These are phyloP conservation scores for Venturiaceae sp. DNA, from an alignment of 2,329 filamentous ascomycete species.

Conservation along the genomic window DNA sequence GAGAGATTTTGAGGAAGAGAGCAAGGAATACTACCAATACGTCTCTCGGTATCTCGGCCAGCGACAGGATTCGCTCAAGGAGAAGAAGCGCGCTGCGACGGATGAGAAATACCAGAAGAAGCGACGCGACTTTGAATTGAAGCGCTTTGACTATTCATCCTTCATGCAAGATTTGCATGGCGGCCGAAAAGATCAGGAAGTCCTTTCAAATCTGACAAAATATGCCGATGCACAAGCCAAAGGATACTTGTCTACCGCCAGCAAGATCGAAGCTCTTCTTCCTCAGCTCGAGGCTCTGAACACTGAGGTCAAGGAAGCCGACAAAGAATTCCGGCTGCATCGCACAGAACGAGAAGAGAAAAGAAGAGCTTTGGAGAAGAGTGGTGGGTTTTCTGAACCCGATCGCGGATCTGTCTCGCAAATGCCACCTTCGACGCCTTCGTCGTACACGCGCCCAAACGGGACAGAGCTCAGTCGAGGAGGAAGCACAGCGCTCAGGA, in stretches of 20 bases:
- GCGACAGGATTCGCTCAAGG: constrained; percentile 87
- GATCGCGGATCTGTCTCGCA: neutral
- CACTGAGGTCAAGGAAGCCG: constrained; percentile 80
- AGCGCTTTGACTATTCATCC: constrained; percentile 96
- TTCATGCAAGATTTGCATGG: constrained; percentile 99
- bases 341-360: constrained; percentile 94
- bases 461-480: neutral
- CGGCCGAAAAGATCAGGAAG: constrained; percentile 95
- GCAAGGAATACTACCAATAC: constrained; percentile 96
- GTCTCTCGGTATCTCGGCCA: constrained; percentile 94
- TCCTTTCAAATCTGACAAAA: constrained; percentile 85
- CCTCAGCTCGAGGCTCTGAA: constrained; percentile 85
- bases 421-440: constrained; percentile 1
- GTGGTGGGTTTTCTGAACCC: constrained; percentile 23
- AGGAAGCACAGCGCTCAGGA: neutral
- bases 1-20: constrained; percentile 97
- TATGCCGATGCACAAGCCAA: constrained; percentile 87
- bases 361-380: constrained; percentile 80
- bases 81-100: constrained; percentile 91
- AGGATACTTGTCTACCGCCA: constrained; percentile 71
- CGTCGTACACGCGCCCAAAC: constrained; percentile 11
- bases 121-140: constrained; percentile 88
- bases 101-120: constrained; percentile 95
- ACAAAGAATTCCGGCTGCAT: constrained; percentile 95
- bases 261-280: constrained; percentile 76